Evolutionary conservation across 2,329 filamentous ascomycete genomes (phyloP).

Genomic region (Pseudogymnoascus sp.): DNA sequence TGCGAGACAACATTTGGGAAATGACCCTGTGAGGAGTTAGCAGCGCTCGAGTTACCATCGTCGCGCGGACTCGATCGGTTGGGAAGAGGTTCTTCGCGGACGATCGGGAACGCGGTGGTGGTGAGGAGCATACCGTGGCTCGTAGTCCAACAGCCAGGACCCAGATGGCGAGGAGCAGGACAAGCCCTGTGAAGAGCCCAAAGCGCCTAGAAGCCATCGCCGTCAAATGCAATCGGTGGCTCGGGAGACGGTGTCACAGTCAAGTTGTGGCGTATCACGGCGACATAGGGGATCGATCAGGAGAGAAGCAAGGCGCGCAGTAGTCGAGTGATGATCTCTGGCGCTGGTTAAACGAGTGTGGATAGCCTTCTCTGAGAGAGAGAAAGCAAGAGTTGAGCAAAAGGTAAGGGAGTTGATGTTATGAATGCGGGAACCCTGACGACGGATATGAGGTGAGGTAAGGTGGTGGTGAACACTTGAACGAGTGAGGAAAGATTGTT

Average conservation of each 20-base stretch:
- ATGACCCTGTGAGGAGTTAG: background rate
- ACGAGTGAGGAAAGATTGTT: slow-evolving; percentile 2
- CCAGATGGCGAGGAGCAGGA: slow-evolving; percentile 2
- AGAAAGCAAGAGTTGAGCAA: background rate
- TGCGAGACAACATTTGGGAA: slow-evolving; percentile 4
- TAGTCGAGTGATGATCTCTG: background rate
- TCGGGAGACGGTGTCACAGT: slow-evolving; percentile 5
- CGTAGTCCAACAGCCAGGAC: background rate
- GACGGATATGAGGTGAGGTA: background rate
- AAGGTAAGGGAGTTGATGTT: background rate
- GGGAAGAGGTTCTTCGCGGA: background rate
- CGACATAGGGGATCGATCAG: slow-evolving; percentile 7
- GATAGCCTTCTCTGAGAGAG: background rate
- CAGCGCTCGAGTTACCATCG: background rate
- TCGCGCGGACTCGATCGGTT: background rate
- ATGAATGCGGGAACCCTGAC: background rate
- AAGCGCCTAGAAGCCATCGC: slow-evolving; percentile 7
- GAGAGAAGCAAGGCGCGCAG: background rate
- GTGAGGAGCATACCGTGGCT: background rate
- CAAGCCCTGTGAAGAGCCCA: slow-evolving; percentile 2
- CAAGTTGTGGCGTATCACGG: slow-evolving; percentile 6
- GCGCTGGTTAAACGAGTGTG: slow-evolving; percentile 4
- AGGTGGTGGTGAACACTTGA: background rate
- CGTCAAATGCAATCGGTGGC: slow-evolving; percentile 6
- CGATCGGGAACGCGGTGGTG: background rate